phyloP scores from a whole-genome alignment of 176 grass and related monocot genomes.

The Poa pratensis region DNA sequence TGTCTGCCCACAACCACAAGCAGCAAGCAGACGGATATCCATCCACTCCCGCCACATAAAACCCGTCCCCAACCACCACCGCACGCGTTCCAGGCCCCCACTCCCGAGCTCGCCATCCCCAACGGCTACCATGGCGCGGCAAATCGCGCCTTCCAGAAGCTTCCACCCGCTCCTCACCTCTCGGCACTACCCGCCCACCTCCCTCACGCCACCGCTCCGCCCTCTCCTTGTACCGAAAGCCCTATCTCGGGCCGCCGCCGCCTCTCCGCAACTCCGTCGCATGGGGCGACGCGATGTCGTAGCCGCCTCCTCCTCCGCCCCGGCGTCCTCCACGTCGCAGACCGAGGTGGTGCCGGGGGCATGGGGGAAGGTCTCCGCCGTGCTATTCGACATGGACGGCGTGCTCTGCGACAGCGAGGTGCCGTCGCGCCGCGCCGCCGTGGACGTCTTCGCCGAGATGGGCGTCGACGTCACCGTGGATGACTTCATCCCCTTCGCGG shows the following conservation, averaged over 20 bases:
- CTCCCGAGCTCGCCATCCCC: slow-evolving; percentile 5
- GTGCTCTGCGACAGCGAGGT: slow-evolving; percentile 98
- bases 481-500: slow-evolving; percentile 97
- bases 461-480: slow-evolving; percentile 81
- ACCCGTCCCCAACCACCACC: neutral
- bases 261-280: slow-evolving; percentile 33
- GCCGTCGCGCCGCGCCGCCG: slow-evolving; percentile 73
- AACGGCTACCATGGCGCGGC: slow-evolving; percentile 61
- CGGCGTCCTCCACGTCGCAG: slow-evolving; percentile 40
- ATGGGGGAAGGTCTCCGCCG: slow-evolving; percentile 87
- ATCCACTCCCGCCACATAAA: slow-evolving; percentile 23
- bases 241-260: neutral
- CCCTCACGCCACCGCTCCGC: slow-evolving; percentile 39
- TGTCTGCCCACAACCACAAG: neutral
- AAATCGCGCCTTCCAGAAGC: slow-evolving; percentile 56
- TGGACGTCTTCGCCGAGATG: slow-evolving; percentile 89
- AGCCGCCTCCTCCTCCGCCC: slow-evolving; percentile 22
- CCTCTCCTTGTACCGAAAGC: slow-evolving; percentile 50
- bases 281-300: slow-evolving; percentile 33
- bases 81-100: neutral
- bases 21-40: slow-evolving; percentile 10
- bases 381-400: slow-evolving; percentile 97
- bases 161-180: slow-evolving; percentile 41
- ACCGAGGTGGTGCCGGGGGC: slow-evolving; percentile 28
- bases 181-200: slow-evolving; percentile 46